These are phyloP conservation scores for Leccinum barrowsii DNA, from an alignment of 768 basidiomycete species.

Conservation along the genomic window DNA sequence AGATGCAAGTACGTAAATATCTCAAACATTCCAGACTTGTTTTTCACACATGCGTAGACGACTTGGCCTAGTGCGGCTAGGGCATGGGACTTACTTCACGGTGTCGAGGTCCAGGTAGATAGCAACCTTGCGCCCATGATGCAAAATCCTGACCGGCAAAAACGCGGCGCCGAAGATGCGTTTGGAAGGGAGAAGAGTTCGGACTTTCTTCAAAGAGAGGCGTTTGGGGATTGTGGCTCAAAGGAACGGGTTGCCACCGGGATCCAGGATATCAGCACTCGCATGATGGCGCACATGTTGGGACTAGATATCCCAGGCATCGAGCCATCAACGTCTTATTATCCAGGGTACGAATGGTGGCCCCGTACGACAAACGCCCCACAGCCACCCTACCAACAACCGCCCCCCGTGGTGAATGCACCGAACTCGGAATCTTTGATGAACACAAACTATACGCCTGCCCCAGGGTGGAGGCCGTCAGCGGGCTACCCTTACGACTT, in stretches of 20 bases:
- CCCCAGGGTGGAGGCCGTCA: slow-evolving; percentile 20
- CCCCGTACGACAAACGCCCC: slow-evolving; percentile 35
- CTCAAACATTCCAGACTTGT: slow-evolving; percentile 2
- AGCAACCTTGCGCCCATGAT: slow-evolving; percentile 35
- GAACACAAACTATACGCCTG: slow-evolving; percentile 16
- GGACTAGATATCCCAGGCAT: slow-evolving; percentile 63
- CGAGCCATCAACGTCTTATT: slow-evolving; percentile 48
- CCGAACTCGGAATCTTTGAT: slow-evolving; percentile 8
- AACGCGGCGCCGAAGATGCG: slow-evolving; percentile 59
- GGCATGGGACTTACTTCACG: slow-evolving; percentile 63
- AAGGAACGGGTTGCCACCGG: slow-evolving; percentile 30
- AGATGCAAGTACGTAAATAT: slow-evolving; percentile 54
- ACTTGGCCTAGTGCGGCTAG: slow-evolving; percentile 72
- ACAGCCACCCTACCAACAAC: slow-evolving; percentile 16
- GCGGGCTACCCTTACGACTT: slow-evolving; percentile 20
- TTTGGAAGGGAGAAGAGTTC: slow-evolving; percentile 54
- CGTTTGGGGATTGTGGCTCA: slow-evolving; percentile 28
- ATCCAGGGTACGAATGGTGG: slow-evolving; percentile 64
- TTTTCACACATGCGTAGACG: slow-evolving; percentile 35
- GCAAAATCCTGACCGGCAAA: slow-evolving; percentile 44
- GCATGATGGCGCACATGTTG: slow-evolving; percentile 71
- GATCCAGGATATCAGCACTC: slow-evolving; percentile 62
- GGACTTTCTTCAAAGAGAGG: slow-evolving; percentile 43
- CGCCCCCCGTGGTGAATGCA: slow-evolving; percentile 2
- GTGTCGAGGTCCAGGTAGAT: slow-evolving; percentile 56